These are phyloP conservation scores for Candida incommunis DNA, from an alignment of 805 yeast species.

Conservation along the genomic window DNA sequence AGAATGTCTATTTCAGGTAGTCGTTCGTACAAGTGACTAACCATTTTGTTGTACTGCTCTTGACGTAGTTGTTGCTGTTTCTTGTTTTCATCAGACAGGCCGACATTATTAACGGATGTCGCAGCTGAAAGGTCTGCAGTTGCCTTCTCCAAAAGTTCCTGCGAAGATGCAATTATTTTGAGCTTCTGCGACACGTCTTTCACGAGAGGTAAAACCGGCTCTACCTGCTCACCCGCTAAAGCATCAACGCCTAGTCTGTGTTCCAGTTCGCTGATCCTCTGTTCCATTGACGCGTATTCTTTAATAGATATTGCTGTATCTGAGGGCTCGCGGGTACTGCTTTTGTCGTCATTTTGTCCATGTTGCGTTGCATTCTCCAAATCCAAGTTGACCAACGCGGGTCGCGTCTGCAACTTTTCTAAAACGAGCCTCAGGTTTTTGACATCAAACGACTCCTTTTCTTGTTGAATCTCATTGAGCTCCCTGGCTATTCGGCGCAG, in stretches of 20 bases:
- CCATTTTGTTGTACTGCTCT: too few relatives aligned
- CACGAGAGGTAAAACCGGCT: not conserved
- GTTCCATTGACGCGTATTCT: not conserved
- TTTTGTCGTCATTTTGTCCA: too few relatives aligned
- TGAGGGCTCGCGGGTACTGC: too few relatives aligned
- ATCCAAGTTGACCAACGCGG: too few relatives aligned
- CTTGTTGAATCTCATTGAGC: not conserved
- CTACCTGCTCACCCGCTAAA: not conserved
- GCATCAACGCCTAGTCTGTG: not conserved
- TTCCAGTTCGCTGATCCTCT: not conserved
- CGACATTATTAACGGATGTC: too few relatives aligned
- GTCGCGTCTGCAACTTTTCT: not conserved
- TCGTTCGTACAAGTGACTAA: not conserved
- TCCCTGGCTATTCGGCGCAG: not conserved
- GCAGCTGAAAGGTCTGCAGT: not conserved
- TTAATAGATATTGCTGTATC: not conserved
- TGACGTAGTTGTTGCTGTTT: not conserved
- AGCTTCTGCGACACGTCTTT: not conserved
- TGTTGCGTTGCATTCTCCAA: too few relatives aligned
- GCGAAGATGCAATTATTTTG: not conserved
- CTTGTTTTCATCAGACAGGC: not conserved
- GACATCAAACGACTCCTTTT: not conserved
- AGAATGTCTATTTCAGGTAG: not conserved
- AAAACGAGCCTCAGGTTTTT: not conserved
- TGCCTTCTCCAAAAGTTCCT: not conserved